These are phyloP conservation scores for Talaromyces ruber DNA, from an alignment of 495 filamentous ascomycete species.

Conservation along the genomic window DNA sequence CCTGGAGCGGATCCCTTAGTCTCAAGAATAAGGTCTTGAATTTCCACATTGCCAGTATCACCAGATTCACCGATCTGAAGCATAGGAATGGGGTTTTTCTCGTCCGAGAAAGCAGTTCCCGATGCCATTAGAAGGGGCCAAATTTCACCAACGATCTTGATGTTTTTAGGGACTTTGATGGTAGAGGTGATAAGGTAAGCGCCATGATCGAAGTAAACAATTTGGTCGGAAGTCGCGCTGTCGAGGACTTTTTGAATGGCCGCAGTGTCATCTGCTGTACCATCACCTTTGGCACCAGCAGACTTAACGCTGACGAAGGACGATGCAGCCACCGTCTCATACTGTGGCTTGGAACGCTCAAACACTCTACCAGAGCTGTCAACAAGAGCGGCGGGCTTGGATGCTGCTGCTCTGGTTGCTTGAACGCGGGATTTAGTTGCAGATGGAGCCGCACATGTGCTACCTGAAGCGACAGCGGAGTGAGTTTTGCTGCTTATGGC, in stretches of 20 bases:
- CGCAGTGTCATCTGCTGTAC: slow-evolving; percentile 48
- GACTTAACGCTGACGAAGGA: slow-evolving; percentile 64
- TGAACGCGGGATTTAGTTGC: slow-evolving; percentile 16
- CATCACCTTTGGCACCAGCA: slow-evolving; percentile 71
- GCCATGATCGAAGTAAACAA: slow-evolving; percentile 75
- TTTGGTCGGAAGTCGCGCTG: slow-evolving; percentile 46
- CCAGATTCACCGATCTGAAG: slow-evolving; percentile 66
- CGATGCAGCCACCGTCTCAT: slow-evolving; percentile 39
- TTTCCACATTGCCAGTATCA: slow-evolving; percentile 59
- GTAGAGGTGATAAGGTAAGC: slow-evolving; percentile 81
- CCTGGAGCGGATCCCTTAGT: slow-evolving; percentile 56
- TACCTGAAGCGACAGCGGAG: not conserved
- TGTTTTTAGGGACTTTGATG: slow-evolving; percentile 69
- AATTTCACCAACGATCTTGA: slow-evolving; percentile 80
- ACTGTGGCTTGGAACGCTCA: slow-evolving; percentile 60
- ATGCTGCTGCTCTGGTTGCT: slow-evolving; percentile 20
- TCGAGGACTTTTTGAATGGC: slow-evolving; percentile 67
- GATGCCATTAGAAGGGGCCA: slow-evolving; percentile 85
- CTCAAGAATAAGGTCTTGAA: slow-evolving; percentile 58
- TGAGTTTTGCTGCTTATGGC: not conserved
- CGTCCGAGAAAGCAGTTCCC: slow-evolving; percentile 62
- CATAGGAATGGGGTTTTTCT: slow-evolving; percentile 60
- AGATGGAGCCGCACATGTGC: slow-evolving; percentile 21
- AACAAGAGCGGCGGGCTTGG: slow-evolving; percentile 32
- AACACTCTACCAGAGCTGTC: slow-evolving; percentile 44